phyloP scores from a whole-genome alignment of 1,139 yeast species.

The Diutina siamensis region DNA sequence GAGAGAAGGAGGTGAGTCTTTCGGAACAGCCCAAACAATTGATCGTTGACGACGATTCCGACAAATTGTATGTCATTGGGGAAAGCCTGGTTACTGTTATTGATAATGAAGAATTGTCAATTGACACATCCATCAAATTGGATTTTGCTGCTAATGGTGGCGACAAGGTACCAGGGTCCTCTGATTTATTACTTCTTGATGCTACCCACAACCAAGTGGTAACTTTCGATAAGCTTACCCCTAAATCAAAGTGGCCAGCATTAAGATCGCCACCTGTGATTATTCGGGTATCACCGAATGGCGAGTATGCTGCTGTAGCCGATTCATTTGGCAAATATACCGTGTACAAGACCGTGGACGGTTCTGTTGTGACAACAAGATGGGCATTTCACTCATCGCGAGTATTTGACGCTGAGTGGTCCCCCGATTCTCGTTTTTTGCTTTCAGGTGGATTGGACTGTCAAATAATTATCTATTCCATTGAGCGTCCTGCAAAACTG shows the following conservation, averaged over 20 bases:
- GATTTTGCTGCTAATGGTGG: constrained; percentile 28
- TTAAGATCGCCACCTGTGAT: constrained; percentile 52
- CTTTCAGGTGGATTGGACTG: constrained; percentile 81
- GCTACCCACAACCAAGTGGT: constrained; percentile 24
- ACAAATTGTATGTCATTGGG: constrained; percentile 30
- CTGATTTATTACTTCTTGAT: constrained; percentile 40
- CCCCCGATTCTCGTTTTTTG: constrained; percentile 55
- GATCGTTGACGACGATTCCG: constrained; percentile 11
- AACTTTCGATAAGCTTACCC: constrained; percentile 14
- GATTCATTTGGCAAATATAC: constrained; percentile 78
- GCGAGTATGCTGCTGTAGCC: constrained; percentile 66
- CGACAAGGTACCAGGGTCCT: constrained; percentile 20
- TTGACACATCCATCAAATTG: constrained; percentile 17
- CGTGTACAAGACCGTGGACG: constrained; percentile 46
- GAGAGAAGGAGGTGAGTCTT: constrained; percentile 26
- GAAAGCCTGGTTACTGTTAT: constrained; percentile 34
- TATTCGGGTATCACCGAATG: constrained; percentile 62
- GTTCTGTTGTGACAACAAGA: constrained; percentile 62
- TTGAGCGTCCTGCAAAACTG: constrained; percentile 65
- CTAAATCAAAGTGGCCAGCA: constrained; percentile 13
- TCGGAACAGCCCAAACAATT: constrained; percentile 57
- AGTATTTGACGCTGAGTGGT: constrained; percentile 72
- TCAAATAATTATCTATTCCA: constrained; percentile 68
- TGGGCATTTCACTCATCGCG: constrained; percentile 94
- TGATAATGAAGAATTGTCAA: constrained; percentile 8